A percentile compares a stretch with the other conserved stretches of the same genome.
Evolutionary conservation across 2,329 filamentous ascomycete genomes (phyloP).

Genomic region (Ceratocystis cubensis): DNA sequence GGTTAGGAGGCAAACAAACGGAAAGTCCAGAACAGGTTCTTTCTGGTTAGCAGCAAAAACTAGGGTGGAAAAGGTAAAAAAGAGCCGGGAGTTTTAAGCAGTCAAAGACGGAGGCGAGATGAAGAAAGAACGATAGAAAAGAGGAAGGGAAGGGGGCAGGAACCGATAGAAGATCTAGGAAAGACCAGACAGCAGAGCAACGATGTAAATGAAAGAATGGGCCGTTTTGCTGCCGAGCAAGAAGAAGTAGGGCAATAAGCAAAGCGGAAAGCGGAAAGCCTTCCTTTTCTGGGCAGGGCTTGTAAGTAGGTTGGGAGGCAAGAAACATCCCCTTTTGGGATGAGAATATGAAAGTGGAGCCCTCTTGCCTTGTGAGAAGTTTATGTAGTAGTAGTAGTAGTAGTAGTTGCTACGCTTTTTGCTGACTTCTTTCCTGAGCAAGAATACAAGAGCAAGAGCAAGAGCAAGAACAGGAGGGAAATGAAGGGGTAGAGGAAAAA

Average conservation of each 20-base stretch:
- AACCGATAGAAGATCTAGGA: not conserved
- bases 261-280: not conserved
- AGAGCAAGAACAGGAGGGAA: not conserved
- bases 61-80: not conserved
- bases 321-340: not conserved
- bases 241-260: constrained; percentile 7
- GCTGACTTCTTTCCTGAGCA: not conserved
- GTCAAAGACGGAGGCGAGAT: constrained; percentile 12
- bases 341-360: not conserved
- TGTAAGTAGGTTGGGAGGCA: not conserved
- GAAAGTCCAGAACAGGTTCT: not conserved
- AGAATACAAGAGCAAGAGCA: not conserved
- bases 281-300: not conserved
- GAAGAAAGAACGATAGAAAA: not conserved
- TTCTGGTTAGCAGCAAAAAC: not conserved
- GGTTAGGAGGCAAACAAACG: not conserved
- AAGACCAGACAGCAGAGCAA: constrained; percentile 10
- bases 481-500: constrained; percentile 2
- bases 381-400: not conserved
- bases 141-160: not conserved
- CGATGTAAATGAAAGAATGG: constrained; percentile 11
- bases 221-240: constrained; percentile 1
- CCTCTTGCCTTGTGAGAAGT: not conserved
- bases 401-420: not conserved
- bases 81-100: not conserved